Evolutionary conservation across 1,139 yeast genomes (phyloP), one percentile per base, ranked within the genome.

Genomic region (Candida sp.): DNA sequence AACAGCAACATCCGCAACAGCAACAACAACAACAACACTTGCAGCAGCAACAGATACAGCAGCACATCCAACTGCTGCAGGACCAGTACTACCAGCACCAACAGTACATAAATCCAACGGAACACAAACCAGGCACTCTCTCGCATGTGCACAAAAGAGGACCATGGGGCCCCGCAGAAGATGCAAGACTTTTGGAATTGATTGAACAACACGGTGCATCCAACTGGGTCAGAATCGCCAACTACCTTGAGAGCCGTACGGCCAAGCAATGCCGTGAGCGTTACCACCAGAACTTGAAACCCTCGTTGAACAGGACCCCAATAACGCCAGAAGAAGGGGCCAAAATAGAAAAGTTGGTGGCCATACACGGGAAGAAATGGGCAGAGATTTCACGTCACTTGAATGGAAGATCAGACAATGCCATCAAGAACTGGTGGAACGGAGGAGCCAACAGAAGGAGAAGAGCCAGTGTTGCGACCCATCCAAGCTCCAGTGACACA

Each of bases 361-460:
- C 80, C 8, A 83, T 84, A 58, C 83, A 89, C 64, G 98, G 98
- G 47, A 90, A 91, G 68, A 83, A 90, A 63, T 92, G 98, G 98
- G 97, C 97, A 1, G 97, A 90, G 65, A 92, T 92, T 47, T 91
- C 96, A 27, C 81, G 97, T 48, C 96, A 90, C 67, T 72, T 92
- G 55, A 87, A 89, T 58, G 97, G 97, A 2, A 75, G 97, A 49
- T 83, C 90, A 17, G 98, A 92, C 68, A 92, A 92, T 67, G 94
- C 97, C 30, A 90, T 92, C 60, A 92, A 92, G 66, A 91, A 91
- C 70, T 92, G 97, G 97, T 92, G 97, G 97, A 92, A 92, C 63
- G 96, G 96, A 6, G 96, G 96, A 8, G 93, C 96, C 17, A 90
- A 88, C 62, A 78, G 96, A 54, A 73, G 96, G 57, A 78, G 91